Evolutionary conservation across 306 rosid species (phyloP), one percentile per base, ranked within the genome.

Genomic region (Malus fusca): DNA sequence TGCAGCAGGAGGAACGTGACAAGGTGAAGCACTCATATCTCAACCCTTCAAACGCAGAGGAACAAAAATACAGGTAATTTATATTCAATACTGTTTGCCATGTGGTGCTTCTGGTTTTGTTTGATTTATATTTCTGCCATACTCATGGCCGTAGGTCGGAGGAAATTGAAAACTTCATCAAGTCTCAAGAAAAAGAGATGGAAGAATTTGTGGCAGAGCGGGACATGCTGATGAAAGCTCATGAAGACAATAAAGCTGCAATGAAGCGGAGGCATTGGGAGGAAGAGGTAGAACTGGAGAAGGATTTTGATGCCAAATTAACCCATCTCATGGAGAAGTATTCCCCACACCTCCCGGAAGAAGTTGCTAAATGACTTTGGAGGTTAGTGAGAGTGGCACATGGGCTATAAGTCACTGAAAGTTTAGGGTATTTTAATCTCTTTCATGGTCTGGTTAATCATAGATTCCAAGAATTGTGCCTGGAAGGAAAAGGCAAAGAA

Each of bases 1-100:
- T 86, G 82, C 98, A 93, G 83, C 93, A 89, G 82, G 90, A 88
- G 46, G 87, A 93, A 31, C 93, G 96, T 8, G 88, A 89, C 77
- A 93, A 90, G 84, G 88, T 85, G 76, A 85, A 85, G 84, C 85
- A 84, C 60, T 85, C 87, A 5, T 85, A 82, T 68, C 77, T 46
- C n/a, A 56, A 71, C 70, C 81, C 83, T 53, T 75, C 82, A 28
- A 80, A 80, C 81, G 66, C 88, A 0, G 90, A 86, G 62, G 90
- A 86, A 37, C 73, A 73, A 11, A 73, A 83, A 58, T 77, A 63
- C 84, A 85, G 85, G 98, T 92, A 83, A 74, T 72, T 35, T 65
- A 23, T 11, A n/a, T 48, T 35, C 35, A 63, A 55, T n/a, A 68
- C 52, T 52, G 55, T 30, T 53, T 35, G 0, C 15, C 12, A 66